A percentile compares a stretch with the other conserved stretches of the same genome.
Conservation (phyloP, 169 alveolate species). For the Eimeria brunetti region DNA sequence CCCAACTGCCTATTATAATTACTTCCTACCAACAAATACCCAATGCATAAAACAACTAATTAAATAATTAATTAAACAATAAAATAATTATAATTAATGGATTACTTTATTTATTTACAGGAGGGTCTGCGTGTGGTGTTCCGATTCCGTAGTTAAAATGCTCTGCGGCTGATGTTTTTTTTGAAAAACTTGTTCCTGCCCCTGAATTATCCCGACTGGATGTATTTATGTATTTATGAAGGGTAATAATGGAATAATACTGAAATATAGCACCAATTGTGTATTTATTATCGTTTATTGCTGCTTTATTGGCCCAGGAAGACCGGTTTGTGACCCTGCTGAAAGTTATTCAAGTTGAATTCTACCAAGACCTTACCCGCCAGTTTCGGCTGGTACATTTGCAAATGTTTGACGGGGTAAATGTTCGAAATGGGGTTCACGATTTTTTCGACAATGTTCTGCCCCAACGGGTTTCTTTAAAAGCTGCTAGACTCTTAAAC, state of each 20-base stretch:
- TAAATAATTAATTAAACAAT: too few relatives aligned
- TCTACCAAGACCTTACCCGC: constrained; percentile 83
- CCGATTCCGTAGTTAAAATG: too few relatives aligned
- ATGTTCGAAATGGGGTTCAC: constrained; percentile 80
- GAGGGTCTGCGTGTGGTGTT: too few relatives aligned
- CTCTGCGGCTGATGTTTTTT: not conserved
- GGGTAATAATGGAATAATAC: too few relatives aligned
- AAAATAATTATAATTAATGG: too few relatives aligned
- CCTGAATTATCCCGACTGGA: not conserved
- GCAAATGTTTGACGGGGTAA: constrained; percentile 80
- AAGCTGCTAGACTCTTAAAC: constrained; percentile 82
- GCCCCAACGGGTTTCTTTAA: constrained; percentile 80
- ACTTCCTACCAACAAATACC: too few relatives aligned
- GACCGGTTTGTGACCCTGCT: constrained; percentile 78
- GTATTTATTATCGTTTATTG: not conserved
- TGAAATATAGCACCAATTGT: too few relatives aligned
- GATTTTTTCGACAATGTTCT: constrained; percentile 83
- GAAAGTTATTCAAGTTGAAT: constrained; percentile 83
- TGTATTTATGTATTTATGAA: too few relatives aligned
- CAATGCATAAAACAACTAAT: too few relatives aligned
- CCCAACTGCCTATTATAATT: too few relatives aligned
- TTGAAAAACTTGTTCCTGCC: not conserved
- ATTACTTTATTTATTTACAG: too few relatives aligned
- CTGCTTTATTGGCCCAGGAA: constrained; percentile 13
- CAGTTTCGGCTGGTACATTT: constrained; percentile 81